Conservation (phyloP, 1,284 basidiomycete genomes). For the Sparassis latifolia region DNA sequence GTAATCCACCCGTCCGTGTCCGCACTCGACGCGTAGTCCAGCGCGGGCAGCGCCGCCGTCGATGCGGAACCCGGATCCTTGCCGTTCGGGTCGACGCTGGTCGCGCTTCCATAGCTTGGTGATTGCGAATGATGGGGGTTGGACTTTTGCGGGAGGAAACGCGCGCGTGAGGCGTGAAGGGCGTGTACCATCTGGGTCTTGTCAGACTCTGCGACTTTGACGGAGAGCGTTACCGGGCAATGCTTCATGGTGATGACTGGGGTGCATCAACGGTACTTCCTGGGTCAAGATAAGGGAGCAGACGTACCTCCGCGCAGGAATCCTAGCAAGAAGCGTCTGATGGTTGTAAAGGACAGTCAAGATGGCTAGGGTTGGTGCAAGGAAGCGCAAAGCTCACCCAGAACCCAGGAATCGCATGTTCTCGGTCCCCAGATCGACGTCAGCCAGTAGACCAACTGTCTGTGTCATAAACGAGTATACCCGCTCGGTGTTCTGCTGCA, state of each 20-base stretch:
- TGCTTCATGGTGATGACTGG: slow-evolving; percentile 59
- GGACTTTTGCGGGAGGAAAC: background rate
- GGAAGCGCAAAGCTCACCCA: slow-evolving; percentile 15
- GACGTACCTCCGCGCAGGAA: slow-evolving; percentile 65
- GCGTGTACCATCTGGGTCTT: slow-evolving; percentile 64
- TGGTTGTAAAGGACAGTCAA: background rate
- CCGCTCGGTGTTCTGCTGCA: slow-evolving; percentile 63
- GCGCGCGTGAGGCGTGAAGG: slow-evolving; percentile 10
- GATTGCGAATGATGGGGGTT: too few species aligned
- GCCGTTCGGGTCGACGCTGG: too few species aligned
- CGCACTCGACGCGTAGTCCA: slow-evolving; percentile 36
- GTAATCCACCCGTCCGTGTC: slow-evolving; percentile 58
- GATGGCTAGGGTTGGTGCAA: background rate
- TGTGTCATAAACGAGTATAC: slow-evolving; percentile 88
- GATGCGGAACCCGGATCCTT: background rate
- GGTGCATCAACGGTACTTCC: too few species aligned
- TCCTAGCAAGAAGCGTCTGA: slow-evolving; percentile 77
- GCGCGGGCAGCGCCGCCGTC: slow-evolving; percentile 31
- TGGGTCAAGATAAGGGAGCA: background rate
- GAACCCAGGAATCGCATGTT: slow-evolving; percentile 90
- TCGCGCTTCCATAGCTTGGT: too few species aligned
- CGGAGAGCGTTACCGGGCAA: slow-evolving; percentile 63
- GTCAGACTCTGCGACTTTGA: slow-evolving; percentile 68
- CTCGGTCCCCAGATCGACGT: slow-evolving; percentile 86
- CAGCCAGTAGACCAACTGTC: slow-evolving; percentile 87